Base-by-base conservation (phyloP, 1,284 basidiomycete genomes). In the Ceratobasidium theobromae region DNA sequence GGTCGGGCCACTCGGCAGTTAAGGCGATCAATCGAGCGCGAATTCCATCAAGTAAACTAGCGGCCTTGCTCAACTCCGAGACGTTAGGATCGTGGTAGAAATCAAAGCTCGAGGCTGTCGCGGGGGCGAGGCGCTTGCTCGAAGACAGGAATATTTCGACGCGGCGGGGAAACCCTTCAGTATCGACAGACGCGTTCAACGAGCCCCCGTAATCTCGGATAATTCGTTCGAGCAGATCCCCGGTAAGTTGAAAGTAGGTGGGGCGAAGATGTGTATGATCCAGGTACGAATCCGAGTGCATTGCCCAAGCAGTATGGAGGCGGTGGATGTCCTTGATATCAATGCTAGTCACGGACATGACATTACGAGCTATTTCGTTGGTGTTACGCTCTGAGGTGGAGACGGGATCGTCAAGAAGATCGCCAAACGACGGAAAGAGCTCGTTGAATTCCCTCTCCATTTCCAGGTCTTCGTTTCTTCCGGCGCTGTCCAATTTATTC, bases 1-100 rank as follows among this genome's bases (percentile, higher is more conserved):
- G 97, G 70, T 99, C 97, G 0, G 97, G 96, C 94, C 94, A 98
- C 71, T 95, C 89, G 67, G 79, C 76, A 40, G 91, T 82, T 23
- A 98, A 80, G 0, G 57, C 66, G 18, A 79, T 72, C 23, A 97
- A 79, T 2, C 87, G 83, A 1, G 70, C 67, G 45, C 80, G 77
- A 33, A 96, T 78, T 0, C 79, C 73, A 11, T 76, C 72, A 2
- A 95, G 74, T 18, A 88, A 72, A 0, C 73, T 74, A 6, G 83
- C 77, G 0, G 82, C 88, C 73, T 84, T 90, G 68, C 80, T 82
- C 14, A 86, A 80, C 75, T 96, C 89, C 1, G 76, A 77, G 30
- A 89, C 78, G 73, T 95, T 93, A 9, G 84, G 70, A 70, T 93
- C 91, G 23, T 76, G 73, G 74, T 98, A 98, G 77, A 97, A 97